Evolutionary conservation across 225 moss, liverwort and hornwort species (phyloP), one percentile per base, ranked within the genome.

Genomic region (Pleurozium schreberi): DNA sequence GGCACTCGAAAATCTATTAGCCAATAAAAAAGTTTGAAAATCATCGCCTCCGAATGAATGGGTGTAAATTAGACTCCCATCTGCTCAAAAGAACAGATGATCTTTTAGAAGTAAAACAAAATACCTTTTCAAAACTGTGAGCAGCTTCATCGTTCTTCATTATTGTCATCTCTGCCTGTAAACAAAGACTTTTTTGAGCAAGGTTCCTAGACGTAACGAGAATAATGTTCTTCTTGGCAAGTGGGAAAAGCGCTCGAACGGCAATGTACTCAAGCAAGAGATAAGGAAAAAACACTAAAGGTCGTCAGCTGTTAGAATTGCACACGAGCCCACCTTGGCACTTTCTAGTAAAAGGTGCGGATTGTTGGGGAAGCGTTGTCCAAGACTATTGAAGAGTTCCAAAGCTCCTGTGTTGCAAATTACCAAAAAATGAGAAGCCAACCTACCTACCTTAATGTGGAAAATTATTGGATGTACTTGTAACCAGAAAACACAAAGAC

Each of bases 71-170:
- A 68, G 58, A 67, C 52, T 64, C 59, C 31, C 38, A 31, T 73
- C 63, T 38, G 78, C 68, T 69, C 60, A 45, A n/a, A 81, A 75
- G 64, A 80, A 71, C 57, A 84, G 58, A 80, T 21, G 30, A 58
- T 71, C 31, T 49, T 33, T 38, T 13, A n/a, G 40, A 58, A 47
- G 34, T 21, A 33, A 33, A 83, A 26, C 18, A 73, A 77, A 55
- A 90, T 91, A 97, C 97, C 96, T 96, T 98, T 88, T 97, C 97
- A 92, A 96, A 98, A 93, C 84, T 95, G 81, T 94, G 93, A 83
- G 96, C 93, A 81, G 95, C 97, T 90, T 98, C 97, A 75, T 93
- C 91, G 53, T 90, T 93, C 91, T 92, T 96, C 78, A 92, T 97
- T 88, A 96, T 71, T 58, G 95, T 94, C 88, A 93, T 92, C 89